phyloP scores from a whole-genome alignment of 163 green algal species.

The Chlamydomonas reinhardtii region DNA sequence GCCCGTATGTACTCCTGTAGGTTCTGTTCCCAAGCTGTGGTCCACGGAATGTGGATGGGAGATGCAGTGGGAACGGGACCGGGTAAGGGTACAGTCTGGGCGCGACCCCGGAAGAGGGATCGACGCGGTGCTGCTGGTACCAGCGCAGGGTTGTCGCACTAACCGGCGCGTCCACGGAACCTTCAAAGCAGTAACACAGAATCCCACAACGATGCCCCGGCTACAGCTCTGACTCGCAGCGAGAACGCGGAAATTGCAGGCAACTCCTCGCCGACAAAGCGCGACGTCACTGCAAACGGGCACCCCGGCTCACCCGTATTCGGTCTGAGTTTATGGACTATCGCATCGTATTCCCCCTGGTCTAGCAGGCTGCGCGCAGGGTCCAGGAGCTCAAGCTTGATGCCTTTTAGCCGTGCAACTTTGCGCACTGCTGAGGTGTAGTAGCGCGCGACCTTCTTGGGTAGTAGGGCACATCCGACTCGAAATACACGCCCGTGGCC shows the following conservation, averaged over 20 bases:
- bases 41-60: no score
- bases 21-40: constrained; percentile 63
- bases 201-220: no score
- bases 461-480: constrained; percentile 63
- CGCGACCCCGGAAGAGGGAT: neutral
- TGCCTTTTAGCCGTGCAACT: constrained; percentile 29
- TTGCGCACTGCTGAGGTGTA: constrained; percentile 53
- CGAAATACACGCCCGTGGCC: neutral
- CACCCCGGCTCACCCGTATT: constrained; percentile 14
- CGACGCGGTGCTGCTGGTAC: neutral
- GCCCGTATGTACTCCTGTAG: constrained; percentile 60
- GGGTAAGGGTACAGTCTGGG: neutral
- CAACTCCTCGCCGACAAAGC: no score
- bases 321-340: constrained; percentile 12
- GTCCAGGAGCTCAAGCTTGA: constrained; percentile 64
- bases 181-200: no score
- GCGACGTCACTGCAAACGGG: no score
- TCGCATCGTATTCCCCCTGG: constrained; percentile 64
- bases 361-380: constrained; percentile 46
- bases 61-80: no score
- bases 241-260: no score
- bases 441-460: constrained; percentile 69
- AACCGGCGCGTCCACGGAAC: no score
- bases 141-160: neutral
- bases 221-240: no score